Evolutionary conservation across 1,139 yeast genomes (phyloP), one percentile per base, ranked within the genome.

Genomic region (Kazachstania sp.): DNA sequence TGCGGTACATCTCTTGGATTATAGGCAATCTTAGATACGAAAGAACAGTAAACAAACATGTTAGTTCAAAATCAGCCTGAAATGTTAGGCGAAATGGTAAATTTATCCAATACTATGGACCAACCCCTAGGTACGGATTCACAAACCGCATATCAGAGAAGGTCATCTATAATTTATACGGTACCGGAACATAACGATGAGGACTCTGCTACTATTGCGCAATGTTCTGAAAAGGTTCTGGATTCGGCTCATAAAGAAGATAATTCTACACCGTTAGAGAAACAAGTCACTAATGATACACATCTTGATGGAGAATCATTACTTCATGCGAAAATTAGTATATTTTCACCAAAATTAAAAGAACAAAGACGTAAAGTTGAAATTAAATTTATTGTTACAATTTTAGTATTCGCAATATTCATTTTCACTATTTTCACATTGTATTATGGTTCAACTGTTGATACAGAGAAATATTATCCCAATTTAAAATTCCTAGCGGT

Each of bases 361-460:
- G 41, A 39, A 8, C 28, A 41, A 20, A 47, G 46, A 29, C 43
- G 36, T 30, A 36, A 43, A 28, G 41, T 45, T 28, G 12, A 41
- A n/a, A 26, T 15, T 3, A 30, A 43, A 15, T 38, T 45, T 32
- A 16, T 39, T 18, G 20, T 42, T 11, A 43, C 43, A 4, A 39
- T 36, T 39, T 32, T 37, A 9, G 7, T 49, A 8, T 18, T 52
- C 3, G 47, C 37, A 1, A 9, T 18, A 3, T 45, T 48, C 28
- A 38, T 45, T 34, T 43, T 47, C 34, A 39, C 55, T 2, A 43
- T 55, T 15, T 45, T 57, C 32, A 44, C 51, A 12, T 37, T 56
- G 11, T 54, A 46, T 43, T 55, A 57, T 57, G 60, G 60, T 29
- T 52, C 54, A 9, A 43, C 37, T 30, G 54, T 52, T 42, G 29